Evolutionary conservation across 2,329 filamentous ascomycete genomes (phyloP).

Genomic region (Helotiales sp.): DNA sequence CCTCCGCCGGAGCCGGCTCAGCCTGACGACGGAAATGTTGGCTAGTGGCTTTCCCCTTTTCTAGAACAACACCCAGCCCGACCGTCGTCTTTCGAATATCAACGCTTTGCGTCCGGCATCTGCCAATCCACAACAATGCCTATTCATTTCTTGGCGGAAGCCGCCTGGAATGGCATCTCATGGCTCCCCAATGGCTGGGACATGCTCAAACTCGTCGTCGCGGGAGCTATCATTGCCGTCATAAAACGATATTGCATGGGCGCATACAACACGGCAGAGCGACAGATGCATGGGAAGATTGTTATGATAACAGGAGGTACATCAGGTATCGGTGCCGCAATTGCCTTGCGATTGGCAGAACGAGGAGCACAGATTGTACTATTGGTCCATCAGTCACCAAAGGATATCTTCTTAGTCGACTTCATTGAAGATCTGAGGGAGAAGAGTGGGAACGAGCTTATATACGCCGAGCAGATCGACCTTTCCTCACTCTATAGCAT

Average conservation of each 20-base stretch:
- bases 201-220: constrained; percentile 52
- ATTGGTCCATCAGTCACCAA: constrained; percentile 77
- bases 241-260: constrained; percentile 80
- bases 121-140: constrained; percentile 28
- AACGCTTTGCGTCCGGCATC: constrained; percentile 1
- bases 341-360: constrained; percentile 71
- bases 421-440: constrained; percentile 86
- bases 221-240: constrained; percentile 52
- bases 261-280: constrained; percentile 70
- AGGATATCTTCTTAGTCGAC: constrained; percentile 87
- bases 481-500: constrained; percentile 86
- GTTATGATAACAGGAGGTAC: constrained; percentile 93
- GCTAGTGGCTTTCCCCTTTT: neutral
- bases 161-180: constrained; percentile 25
- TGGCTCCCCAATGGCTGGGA: constrained; percentile 37
- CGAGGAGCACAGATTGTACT: constrained; percentile 90
- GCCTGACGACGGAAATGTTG: neutral
- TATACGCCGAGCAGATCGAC: constrained; percentile 95
- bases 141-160: constrained; percentile 32
- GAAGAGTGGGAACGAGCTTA: constrained; percentile 76
- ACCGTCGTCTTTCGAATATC: neutral
- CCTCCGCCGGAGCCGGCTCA: no score
- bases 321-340: constrained; percentile 82
- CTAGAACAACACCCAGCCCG: no score
- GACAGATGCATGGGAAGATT: constrained; percentile 90